Evolutionary conservation across 345 rosid genomes (phyloP), one percentile per base, ranked within the genome.

Genomic region (Sisymbrium altissimum): DNA sequence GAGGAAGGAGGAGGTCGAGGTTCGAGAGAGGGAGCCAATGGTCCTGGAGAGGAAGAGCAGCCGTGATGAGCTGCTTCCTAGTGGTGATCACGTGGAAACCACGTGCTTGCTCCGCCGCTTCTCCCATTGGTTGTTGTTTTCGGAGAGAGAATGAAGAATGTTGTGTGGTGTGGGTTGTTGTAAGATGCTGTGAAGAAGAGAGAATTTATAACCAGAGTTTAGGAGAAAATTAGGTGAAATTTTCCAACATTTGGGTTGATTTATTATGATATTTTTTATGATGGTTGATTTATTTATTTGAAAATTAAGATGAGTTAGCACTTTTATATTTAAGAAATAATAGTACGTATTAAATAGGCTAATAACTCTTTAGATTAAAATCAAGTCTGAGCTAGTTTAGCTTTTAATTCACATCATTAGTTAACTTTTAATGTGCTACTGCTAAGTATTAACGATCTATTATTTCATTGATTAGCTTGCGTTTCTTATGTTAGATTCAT

Each of bases 1-100:
- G 88, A 61, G 98, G 98, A 30, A 93, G 81, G 35, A 90, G 85
- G 74, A 93, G 74, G 85, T 93, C 98, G 3, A 93, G 88, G 86
- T 90, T 93, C 17, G 98, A 90, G 61, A 85, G 79, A 5, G 93
- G 97, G 39, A 93, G 84, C 96, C 97, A 86, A 46, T 88, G 97
- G 54, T 86, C 83, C 66, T 86, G 97, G 64, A 84, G 39, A 23
- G 97, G 96, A 4, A 87, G 80, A 58, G 67, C 81, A 6, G 98
- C 83, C 11, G 96, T 83, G 79, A 93, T 88, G 70, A 83, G 64
- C 54, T 87, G 91, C 64, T 62, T 79, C 82, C 70, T 83, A 45
- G 44, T 74, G 72, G 85, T 65, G 4, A 64, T 81, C 76, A 83
- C 81, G 14, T 61, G 73, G 66, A 83, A 81, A 19, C 56, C 85